Conservation (phyloP, 441 rosid genomes). For the Dalechampia spathulata region DNA sequence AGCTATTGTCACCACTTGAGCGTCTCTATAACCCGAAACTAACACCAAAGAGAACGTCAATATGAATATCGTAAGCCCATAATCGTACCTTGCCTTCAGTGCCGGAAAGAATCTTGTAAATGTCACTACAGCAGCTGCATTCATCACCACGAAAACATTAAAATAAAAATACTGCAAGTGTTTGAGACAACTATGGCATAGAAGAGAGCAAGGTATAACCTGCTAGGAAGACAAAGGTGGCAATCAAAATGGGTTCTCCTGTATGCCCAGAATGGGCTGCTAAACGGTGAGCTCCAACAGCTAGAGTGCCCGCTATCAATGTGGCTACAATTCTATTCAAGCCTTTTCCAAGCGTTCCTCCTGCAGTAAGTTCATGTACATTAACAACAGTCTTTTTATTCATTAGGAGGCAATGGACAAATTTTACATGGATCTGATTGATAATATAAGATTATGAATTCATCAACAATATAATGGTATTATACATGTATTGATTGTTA, state of each 20-base stretch:
- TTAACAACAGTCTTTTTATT: too few relatives aligned
- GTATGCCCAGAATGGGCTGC: slow-evolving; percentile 43
- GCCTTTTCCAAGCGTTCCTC: slow-evolving; percentile 75
- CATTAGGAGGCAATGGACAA: too few relatives aligned
- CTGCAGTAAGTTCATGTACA: slow-evolving; percentile 16
- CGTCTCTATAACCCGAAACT: slow-evolving; percentile 54
- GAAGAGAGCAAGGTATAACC: too few relatives aligned
- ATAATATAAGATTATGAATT: too few relatives aligned
- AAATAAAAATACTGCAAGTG: too few relatives aligned
- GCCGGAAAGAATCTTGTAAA: slow-evolving; percentile 60
- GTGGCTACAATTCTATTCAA: slow-evolving; percentile 63
- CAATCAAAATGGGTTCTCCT: slow-evolving; percentile 55
- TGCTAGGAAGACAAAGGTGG: slow-evolving; percentile 47
- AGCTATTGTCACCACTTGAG: slow-evolving; percentile 35
- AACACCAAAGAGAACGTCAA: slow-evolving; percentile 55
- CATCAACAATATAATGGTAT: too few relatives aligned
- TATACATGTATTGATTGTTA: too few relatives aligned
- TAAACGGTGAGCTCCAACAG: slow-evolving; percentile 56
- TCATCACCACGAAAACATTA: too few relatives aligned
- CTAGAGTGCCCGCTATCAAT: slow-evolving; percentile 47
- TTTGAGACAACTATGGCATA: too few relatives aligned
- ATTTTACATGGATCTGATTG: too few relatives aligned
- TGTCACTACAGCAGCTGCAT: slow-evolving; percentile 53
- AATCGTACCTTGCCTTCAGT: slow-evolving; percentile 66
- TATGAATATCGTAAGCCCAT: slow-evolving; percentile 51